Conservation (phyloP, 768 basidiomycete species). For the Russula lepida region DNA sequence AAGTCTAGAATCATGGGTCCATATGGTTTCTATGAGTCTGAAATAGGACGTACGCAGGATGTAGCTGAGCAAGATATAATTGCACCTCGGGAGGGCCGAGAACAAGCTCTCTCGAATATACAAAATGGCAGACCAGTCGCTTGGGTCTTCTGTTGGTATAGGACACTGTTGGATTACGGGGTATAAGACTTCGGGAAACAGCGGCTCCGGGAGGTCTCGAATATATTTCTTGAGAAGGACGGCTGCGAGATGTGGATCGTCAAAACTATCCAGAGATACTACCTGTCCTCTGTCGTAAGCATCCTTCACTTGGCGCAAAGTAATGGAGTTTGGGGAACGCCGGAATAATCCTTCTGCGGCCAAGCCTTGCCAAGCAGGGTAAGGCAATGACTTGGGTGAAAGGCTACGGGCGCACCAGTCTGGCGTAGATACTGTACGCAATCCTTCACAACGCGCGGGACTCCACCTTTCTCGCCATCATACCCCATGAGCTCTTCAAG, state of each 20-base stretch:
- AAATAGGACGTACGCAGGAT: slow-evolving; percentile 28
- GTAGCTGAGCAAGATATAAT: slow-evolving; percentile 64
- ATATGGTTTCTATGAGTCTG: not conserved
- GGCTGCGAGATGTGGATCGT: slow-evolving; percentile 72
- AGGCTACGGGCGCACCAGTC: slow-evolving; percentile 31
- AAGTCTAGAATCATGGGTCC: slow-evolving; percentile 43
- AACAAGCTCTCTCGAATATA: slow-evolving; percentile 67
- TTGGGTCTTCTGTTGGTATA: slow-evolving; percentile 38
- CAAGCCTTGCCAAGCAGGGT: slow-evolving; percentile 33
- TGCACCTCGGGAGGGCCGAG: slow-evolving; percentile 59
- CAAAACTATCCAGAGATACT: slow-evolving; percentile 67
- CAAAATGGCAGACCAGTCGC: slow-evolving; percentile 47
- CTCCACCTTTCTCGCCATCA: slow-evolving; percentile 70
- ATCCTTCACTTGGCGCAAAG: slow-evolving; percentile 67
- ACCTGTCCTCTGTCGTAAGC: slow-evolving; percentile 83
- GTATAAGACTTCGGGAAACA: slow-evolving; percentile 69
- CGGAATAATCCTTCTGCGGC: slow-evolving; percentile 75
- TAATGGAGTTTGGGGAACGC: slow-evolving; percentile 62
- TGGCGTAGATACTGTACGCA: slow-evolving; percentile 63
- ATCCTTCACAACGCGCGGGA: slow-evolving; percentile 77
- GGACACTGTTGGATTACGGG: slow-evolving; percentile 63
- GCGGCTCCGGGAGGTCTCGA: slow-evolving; percentile 67
- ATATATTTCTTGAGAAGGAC: slow-evolving; percentile 83
- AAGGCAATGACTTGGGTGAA: not conserved
- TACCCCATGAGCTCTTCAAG: slow-evolving; percentile 79